Conservation (phyloP, 768 basidiomycete genomes). For the Lactarius akahatsu region DNA sequence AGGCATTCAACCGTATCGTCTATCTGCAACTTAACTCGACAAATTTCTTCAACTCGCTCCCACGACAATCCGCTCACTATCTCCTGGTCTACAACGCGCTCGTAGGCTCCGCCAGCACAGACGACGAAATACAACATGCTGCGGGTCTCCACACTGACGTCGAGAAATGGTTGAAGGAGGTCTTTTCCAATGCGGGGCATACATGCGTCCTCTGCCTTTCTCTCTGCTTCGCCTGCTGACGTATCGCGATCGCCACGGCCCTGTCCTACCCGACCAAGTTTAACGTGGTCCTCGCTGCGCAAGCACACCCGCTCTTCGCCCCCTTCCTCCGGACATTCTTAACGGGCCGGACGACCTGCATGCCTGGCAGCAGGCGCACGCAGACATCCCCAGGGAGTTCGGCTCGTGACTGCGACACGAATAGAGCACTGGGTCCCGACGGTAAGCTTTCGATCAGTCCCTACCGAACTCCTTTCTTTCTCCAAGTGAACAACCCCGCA, state of each 20-base stretch:
- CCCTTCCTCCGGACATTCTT: constrained; percentile 69
- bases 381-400: constrained; percentile 51
- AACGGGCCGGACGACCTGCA: constrained; percentile 61
- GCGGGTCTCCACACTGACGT: constrained; percentile 57
- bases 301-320: constrained; percentile 68
- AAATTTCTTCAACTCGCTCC: constrained; percentile 62
- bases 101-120: constrained; percentile 55
- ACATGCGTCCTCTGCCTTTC: constrained; percentile 46
- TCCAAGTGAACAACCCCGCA: neutral
- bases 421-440: constrained; percentile 87
- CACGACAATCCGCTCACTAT: constrained; percentile 64
- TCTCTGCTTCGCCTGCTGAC: neutral
- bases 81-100: constrained; percentile 61
- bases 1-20: no score
- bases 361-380: constrained; percentile 56
- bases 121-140: constrained; percentile 62
- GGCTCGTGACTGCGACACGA: constrained; percentile 50
- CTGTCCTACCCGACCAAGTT: constrained; percentile 71
- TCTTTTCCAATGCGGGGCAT: constrained; percentile 54
- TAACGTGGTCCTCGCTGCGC: constrained; percentile 62
- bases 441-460: constrained; percentile 44
- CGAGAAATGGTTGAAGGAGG: constrained; percentile 77
- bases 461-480: neutral
- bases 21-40: no score
- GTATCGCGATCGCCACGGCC: constrained; percentile 61